Conservation (phyloP, 192 early-diverging fungal genomes). For the Backusella sp. region DNA sequence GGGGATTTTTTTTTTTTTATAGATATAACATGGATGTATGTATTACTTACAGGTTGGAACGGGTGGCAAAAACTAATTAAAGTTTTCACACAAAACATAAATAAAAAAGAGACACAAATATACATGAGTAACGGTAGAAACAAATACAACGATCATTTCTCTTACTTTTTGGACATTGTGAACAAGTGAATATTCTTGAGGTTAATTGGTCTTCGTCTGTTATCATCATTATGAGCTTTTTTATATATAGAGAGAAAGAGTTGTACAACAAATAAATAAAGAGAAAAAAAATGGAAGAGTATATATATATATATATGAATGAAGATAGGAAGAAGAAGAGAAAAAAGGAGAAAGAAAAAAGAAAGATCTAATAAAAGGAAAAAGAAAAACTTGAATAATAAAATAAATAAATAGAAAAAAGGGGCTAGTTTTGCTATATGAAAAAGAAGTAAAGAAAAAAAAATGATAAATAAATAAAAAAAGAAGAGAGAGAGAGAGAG, state of each 20-base stretch:
- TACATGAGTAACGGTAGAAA: background rate
- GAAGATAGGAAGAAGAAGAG: background rate
- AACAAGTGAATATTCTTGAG: conserved; percentile 27
- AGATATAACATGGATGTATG: background rate
- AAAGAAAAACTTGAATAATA: background rate
- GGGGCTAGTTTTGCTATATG: background rate
- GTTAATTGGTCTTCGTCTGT: conserved; percentile 15
- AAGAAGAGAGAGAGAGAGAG: background rate
- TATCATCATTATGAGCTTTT: background rate
- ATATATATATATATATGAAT: background rate
- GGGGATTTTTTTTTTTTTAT: background rate
- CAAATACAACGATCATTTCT: background rate
- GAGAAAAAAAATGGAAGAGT: background rate
- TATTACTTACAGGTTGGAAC: conserved; percentile 35
- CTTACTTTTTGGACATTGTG: conserved; percentile 39
- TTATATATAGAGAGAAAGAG: background rate
- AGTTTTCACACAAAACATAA: background rate
- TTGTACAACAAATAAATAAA: background rate
- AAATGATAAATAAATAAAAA: background rate
- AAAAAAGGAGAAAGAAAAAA: background rate
- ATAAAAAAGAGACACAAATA: conserved; percentile 4
- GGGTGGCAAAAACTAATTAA: conserved; percentile 36
- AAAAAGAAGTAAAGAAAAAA: conserved; percentile 2
- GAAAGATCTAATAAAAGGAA: background rate
- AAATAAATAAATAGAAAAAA: background rate